Conservation (phyloP, 805 yeast species). For the Ogataea sp. region DNA sequence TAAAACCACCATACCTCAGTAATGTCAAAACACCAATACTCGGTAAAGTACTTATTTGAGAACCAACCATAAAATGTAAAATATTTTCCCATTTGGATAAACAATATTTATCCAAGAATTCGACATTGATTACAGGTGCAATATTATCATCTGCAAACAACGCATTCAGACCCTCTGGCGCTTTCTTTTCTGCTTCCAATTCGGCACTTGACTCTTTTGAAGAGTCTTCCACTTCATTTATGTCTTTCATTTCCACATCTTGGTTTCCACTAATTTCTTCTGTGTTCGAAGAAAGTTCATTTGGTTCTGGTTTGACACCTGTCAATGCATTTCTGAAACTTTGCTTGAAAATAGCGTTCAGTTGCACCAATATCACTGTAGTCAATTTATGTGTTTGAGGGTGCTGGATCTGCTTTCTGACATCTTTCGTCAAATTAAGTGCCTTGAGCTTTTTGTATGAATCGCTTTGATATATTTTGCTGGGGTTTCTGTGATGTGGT, state of each 20-base stretch:
- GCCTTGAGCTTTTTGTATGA: conserved; percentile 71
- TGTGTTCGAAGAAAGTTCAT: no score
- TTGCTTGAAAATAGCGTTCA: conserved; percentile 67
- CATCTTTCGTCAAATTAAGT: conserved; percentile 65
- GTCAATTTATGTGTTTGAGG: conserved; percentile 27
- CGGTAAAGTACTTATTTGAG: conserved; percentile 62
- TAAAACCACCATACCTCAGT: conserved; percentile 72
- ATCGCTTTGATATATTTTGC: conserved; percentile 53
- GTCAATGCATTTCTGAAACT: conserved; percentile 80
- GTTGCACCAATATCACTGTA: conserved; percentile 28
- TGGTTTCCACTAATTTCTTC: conserved; percentile 1
- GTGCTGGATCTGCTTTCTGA: conserved; percentile 23
- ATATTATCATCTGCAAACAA: conserved; percentile 66
- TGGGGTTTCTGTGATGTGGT: conserved; percentile 23
- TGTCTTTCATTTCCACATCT: background rate
- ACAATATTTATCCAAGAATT: conserved; percentile 72
- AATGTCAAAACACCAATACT: conserved; percentile 75
- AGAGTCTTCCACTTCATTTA: conserved; percentile 1
- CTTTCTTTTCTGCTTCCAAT: conserved; percentile 2
- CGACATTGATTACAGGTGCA: conserved; percentile 50
- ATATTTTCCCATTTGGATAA: conserved; percentile 90
- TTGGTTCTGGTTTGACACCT: conserved; percentile 34
- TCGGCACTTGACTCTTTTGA: conserved; percentile 10
- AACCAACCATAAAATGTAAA: conserved; percentile 95
- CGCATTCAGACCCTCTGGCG: conserved; percentile 12